Evolutionary conservation across 2,329 filamentous ascomycete species (phyloP), one percentile per base, ranked within the genome.

Genomic region (Aureobasidium sp.): DNA sequence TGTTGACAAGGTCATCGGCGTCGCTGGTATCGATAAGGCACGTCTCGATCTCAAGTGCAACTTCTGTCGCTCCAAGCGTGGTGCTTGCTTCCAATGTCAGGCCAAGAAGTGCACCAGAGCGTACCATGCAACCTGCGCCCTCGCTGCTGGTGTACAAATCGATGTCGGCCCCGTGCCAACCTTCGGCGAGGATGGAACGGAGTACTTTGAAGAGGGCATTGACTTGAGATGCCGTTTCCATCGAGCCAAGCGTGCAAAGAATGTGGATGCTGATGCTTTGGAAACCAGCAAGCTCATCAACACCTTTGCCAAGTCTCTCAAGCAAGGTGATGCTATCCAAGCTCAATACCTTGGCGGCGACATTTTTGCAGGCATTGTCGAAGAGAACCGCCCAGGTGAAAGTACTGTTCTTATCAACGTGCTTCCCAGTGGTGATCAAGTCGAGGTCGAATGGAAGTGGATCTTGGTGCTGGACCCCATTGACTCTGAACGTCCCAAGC

Each of bases 11-110:
- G 83, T 97, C 27, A 88, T 84, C 67, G 93, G 95, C 67, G 84
- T 91, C 56, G 82, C 84, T n/a, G 84, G 85, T 64, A 91, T 97
- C 67, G 87, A 89, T 71, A 93, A 94, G 73, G 90, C 89, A 62
- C 89, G 93, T 22, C 78, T 96, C 67, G 91, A 95, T 29, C 86
- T 97, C 67, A 96, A 96, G 75, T 99, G 94, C 74, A 86, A 96
- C 65, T 96, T 90, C 76, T 99, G 94, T 72, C 90, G 92, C 37
- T 95, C 91, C 36, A 95, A 94, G 74, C 89, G 89, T 62, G 94
- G 94, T n/a, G 91, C 91, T 17, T 97, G 93, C 76, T 95, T 99
- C 77, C 93, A 97, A 74, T 99, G 94, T 75, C 95, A 91, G 0
- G 88, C 91, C 68, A 93, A 92, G 78, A 97, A 96, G 73, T 99